A percentile compares a stretch with the other conserved stretches of the same genome.
Evolutionary conservation across 1,284 basidiomycete genomes (phyloP).

Genomic region (Ustilago tritici): DNA sequence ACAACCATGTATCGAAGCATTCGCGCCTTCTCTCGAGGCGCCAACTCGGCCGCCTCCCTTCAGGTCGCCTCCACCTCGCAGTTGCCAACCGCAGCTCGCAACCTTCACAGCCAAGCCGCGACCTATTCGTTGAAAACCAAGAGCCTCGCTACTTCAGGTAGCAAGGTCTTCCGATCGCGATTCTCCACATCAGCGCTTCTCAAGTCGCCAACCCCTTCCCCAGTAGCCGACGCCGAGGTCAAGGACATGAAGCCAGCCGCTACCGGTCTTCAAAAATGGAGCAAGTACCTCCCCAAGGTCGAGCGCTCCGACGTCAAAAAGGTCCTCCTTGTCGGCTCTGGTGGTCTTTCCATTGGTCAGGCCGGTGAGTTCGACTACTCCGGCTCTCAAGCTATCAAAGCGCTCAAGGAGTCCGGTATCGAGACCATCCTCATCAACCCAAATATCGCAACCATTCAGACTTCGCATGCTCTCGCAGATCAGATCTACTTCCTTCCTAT

Average conservation of each 20-base stretch:
- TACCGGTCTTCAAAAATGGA: slow-evolving; percentile 62
- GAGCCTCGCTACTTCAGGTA: slow-evolving; percentile 35
- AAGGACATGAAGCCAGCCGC: slow-evolving; percentile 59
- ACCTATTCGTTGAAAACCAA: slow-evolving; percentile 27
- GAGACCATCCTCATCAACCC: slow-evolving; percentile 81
- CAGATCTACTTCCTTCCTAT: slow-evolving; percentile 99
- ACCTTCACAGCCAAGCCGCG: slow-evolving; percentile 32
- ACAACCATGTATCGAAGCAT: slow-evolving; percentile 46
- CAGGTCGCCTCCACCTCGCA: slow-evolving; percentile 46
- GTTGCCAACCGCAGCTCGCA: slow-evolving; percentile 30
- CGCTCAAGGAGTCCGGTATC: slow-evolving; percentile 93
- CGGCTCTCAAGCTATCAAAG: slow-evolving; percentile 98
- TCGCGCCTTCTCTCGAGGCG: slow-evolving; percentile 41
- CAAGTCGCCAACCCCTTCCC: slow-evolving; percentile 46
- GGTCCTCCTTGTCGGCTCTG: slow-evolving; percentile 95
- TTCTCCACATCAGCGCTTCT: slow-evolving; percentile 47
- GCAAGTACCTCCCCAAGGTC: slow-evolving; percentile 64
- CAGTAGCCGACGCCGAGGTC: slow-evolving; percentile 44
- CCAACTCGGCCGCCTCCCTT: slow-evolving; percentile 32
- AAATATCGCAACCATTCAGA: slow-evolving; percentile 69
- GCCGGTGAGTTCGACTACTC: slow-evolving; percentile 99
- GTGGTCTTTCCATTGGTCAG: slow-evolving; percentile 96
- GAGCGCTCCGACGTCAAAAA: slow-evolving; percentile 83
- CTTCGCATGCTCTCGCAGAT: slow-evolving; percentile 90
- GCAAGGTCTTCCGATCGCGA: slow-evolving; percentile 45